Conservation (phyloP, 1,284 basidiomycete genomes). For the Naganishia albida region DNA sequence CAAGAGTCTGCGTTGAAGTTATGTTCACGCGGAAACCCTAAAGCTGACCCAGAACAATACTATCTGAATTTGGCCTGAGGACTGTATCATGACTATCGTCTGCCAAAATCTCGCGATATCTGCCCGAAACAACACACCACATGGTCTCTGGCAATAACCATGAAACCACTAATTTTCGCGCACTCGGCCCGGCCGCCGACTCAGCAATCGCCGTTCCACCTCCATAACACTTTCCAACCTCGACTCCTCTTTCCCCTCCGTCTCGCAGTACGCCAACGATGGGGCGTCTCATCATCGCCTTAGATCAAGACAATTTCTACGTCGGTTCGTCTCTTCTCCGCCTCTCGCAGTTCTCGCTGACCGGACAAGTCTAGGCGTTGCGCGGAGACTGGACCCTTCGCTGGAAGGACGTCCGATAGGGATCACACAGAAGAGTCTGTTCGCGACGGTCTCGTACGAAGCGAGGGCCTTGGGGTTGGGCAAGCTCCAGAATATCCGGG, state of each 20-base stretch:
- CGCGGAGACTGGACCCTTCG: constrained; percentile 47
- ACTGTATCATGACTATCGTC: no score
- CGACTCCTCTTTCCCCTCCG: no score
- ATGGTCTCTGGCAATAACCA: no score
- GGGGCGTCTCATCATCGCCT: constrained; percentile 38
- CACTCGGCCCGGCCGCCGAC: background rate
- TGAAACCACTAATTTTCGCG: no score
- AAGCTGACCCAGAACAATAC: no score
- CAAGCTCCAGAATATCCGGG: constrained; percentile 48
- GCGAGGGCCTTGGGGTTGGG: constrained; percentile 47
- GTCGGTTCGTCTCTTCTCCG: background rate
- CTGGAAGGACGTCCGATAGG: constrained; percentile 50
- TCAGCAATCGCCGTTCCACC: no score
- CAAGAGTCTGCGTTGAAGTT: no score
- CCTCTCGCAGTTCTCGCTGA: background rate
- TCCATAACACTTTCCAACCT: no score
- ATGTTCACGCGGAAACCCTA: no score
- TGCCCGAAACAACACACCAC: no score
- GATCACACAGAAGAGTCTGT: constrained; percentile 52
- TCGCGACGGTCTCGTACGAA: constrained; percentile 53
- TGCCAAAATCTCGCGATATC: no score
- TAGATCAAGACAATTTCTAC: constrained; percentile 43
- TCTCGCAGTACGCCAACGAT: background rate
- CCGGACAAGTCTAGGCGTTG: constrained; percentile 38
- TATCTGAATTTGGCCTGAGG: no score